Percentiles rank a stretch among this genome's conserved stretches.
Conservation (phyloP, 257 asterid species). For the Fraxinus americana region DNA sequence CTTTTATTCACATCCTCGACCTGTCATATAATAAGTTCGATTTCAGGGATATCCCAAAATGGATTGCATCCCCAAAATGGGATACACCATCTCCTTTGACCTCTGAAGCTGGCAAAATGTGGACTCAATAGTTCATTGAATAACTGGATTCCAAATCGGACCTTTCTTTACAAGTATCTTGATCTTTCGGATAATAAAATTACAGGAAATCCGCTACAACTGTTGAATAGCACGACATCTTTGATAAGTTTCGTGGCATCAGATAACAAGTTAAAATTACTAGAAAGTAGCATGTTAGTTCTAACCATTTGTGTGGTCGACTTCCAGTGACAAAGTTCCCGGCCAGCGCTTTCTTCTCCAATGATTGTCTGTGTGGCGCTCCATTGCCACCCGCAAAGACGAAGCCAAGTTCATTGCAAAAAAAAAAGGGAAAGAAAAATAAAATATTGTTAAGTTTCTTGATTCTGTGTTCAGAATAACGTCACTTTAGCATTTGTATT, state of each 20-base stretch:
- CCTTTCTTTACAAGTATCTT: slow-evolving; percentile 34
- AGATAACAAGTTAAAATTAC: slow-evolving; percentile 37
- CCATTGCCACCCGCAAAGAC: slow-evolving; percentile 44
- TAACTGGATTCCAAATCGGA: slow-evolving; percentile 36
- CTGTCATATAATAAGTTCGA: slow-evolving; percentile 44
- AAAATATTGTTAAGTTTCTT: background rate
- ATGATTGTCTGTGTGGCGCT: slow-evolving; percentile 46
- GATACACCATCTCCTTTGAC: background rate
- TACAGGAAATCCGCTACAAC: slow-evolving; percentile 39
- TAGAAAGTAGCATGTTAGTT: slow-evolving; percentile 43
- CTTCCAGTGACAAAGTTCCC: slow-evolving; percentile 42
- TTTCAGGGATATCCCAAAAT: slow-evolving; percentile 36
- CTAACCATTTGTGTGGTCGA: slow-evolving; percentile 45
- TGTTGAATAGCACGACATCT: slow-evolving; percentile 38
- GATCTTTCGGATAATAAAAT: slow-evolving; percentile 44
- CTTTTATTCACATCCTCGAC: slow-evolving; percentile 39
- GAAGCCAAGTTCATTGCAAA: background rate
- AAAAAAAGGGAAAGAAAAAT: no score
- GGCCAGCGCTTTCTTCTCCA: slow-evolving; percentile 38
- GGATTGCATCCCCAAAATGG: slow-evolving; percentile 31
- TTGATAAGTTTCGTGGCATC: slow-evolving; percentile 44
- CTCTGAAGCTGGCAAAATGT: slow-evolving; percentile 49
- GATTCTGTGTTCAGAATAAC: background rate
- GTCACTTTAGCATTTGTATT: background rate
- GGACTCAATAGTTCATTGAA: slow-evolving; percentile 44